A percentile compares a stretch with the other conserved stretches of the same genome.
phyloP scores from a whole-genome alignment of 805 yeast species.

The Saccharomyces paradoxus region DNA sequence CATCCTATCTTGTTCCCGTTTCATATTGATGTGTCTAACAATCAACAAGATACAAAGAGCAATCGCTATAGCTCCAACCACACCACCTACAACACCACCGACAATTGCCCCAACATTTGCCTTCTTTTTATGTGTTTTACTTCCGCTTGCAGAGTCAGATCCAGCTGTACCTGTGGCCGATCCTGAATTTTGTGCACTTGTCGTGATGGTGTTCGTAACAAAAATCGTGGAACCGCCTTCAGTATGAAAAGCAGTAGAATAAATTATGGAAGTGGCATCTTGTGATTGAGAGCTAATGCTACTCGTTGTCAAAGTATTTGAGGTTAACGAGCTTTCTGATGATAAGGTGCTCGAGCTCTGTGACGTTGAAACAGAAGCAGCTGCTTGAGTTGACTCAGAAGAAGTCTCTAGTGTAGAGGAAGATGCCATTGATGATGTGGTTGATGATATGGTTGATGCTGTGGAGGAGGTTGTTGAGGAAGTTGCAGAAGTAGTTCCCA shows the following conservation, averaged over 20 bases:
- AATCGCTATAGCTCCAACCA: conserved; percentile 38
- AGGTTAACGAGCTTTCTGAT: conserved; percentile 3
- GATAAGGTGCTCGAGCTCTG: conserved; percentile 1
- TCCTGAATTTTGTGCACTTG: conserved; percentile 11
- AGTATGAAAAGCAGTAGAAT: conserved; percentile 19
- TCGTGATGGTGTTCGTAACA: conserved; percentile 23
- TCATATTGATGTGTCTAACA: conserved; percentile 32
- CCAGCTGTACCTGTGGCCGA: conserved; percentile 11
- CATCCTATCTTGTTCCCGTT: conserved; percentile 39
- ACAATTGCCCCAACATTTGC: conserved; percentile 47
- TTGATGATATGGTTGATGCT: conserved; percentile 14
- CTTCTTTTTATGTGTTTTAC: conserved; percentile 11
- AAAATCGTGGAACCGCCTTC: conserved; percentile 26
- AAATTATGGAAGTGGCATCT: conserved; percentile 13
- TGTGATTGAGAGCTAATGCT: conserved; percentile 2
- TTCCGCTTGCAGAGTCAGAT: conserved; percentile 4
- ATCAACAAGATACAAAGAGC: conserved; percentile 35
- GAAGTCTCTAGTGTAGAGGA: conserved; percentile 7
- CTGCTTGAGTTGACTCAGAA: background rate
- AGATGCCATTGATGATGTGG: conserved; percentile 6
- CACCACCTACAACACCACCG: conserved; percentile 55
- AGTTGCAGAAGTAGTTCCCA: conserved; percentile 2
- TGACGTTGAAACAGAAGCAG: background rate
- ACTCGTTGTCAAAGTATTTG: background rate
- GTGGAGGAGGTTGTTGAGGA: conserved; percentile 7